Evolutionary conservation across 495 filamentous ascomycete genomes (phyloP), one percentile per base, ranked within the genome.

Genomic region (Xylaria bambusicola): DNA sequence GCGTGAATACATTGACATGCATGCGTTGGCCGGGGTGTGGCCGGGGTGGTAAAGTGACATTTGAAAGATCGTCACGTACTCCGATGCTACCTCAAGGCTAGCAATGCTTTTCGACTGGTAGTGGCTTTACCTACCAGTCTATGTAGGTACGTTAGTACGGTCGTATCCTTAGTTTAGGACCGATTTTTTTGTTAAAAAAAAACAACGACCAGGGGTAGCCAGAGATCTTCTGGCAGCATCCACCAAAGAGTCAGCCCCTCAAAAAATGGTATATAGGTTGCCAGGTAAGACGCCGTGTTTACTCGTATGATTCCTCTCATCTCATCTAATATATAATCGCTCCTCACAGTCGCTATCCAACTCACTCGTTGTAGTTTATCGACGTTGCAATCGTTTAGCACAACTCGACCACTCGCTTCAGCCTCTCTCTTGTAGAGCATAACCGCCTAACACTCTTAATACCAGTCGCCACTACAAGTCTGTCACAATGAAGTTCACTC

Each of bases 401-500:
- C 36, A 66, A 62, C 45, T 63, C 61, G 61, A 50, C 48, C 56
- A 58, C 56, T 58, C 56, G 56, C 42, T 62, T 70, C 60, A 53
- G 63, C 61, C 21, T 38, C 10, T 55, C 50, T 46, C 51, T 52
- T 42, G 45, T 12, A 54, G 48, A 65, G 40, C 58, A 50, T 5
- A 55, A 52, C 31, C 53, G 26, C 38, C 20, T 45, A 20, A 23
- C 51, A 26, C 41, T 61, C 7, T 52, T 60, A 61, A 60, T 52
- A 62, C 46, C 44, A 63, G 61, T 61, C 52, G 63, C 50, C 52
- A 40, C 1, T 7, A 26, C 13, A 15, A 45, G 59, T 54, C 52
- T 52, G 45, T 58, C 68, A 74, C 60, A 4, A 76, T 77, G 75
- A 73, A 70, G 67, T 59, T 71, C 60, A 52, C 62, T 52, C 71